Evolutionary conservation across 176 grass and related monocot genomes (phyloP), one percentile per base, ranked within the genome.

Genomic region (Oryza australiensis): DNA sequence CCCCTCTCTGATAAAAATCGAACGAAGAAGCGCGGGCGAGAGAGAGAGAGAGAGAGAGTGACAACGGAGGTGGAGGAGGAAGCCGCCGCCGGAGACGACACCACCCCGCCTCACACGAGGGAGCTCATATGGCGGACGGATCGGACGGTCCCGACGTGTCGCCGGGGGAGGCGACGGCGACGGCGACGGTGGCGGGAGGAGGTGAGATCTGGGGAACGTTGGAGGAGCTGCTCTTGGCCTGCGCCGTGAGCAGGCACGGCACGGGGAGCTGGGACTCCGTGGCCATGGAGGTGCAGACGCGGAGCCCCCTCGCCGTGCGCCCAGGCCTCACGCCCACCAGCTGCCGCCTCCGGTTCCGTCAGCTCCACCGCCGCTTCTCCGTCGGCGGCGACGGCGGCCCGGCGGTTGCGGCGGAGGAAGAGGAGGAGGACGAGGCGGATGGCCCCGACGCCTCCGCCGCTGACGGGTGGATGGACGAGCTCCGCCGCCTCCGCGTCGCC

Each of bases 201-300:
- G 74, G 63, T 32, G 90, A 95, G 93, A 93, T 99, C 96, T 99
- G 96, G 96, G 96, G 96, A 11, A 99, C 96, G 77, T 82, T 92
- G 87, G 96, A 99, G 85, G 96, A 99, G 86, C 93, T 99, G 6
- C 76, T 99, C 76, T 85, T 99, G 42, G 91, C 96, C 12, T 93
- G 78, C 84, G 93, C 96, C 51, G 89, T 99, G 43, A 78, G 69
- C 46, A 91, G 96, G 51, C 93, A 99, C 75, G 96, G 96, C 79
- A 92, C 88, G 79, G 88, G 66, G 28, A 92, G 91, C 64, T 99
- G 96, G 96, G 96, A 94, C 69, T 88, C 86, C 26, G 93, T 99
- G 26, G 93, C 96, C 70, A 72, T 77, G 76, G 96, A 95, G 88
- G 89, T 99, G 37, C 85, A 91, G 84, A 88, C 93, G 64, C 86